Evolutionary conservation across 805 yeast species (phyloP).

Genomic region (Priceomyces fermenticarens): DNA sequence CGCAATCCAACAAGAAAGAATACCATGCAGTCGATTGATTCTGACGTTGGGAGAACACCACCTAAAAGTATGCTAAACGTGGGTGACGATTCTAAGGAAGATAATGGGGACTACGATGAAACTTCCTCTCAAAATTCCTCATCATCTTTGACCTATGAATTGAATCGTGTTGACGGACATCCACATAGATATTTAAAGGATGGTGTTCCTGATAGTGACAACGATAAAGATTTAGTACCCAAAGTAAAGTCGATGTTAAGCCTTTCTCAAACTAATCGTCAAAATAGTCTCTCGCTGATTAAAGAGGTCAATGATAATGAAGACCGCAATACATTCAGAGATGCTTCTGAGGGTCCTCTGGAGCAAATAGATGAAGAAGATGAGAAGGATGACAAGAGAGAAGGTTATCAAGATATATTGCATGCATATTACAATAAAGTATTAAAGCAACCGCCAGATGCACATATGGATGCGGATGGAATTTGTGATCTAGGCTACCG

Average conservation of each 20-base stretch:
- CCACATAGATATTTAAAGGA: neutral
- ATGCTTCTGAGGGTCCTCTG: neutral
- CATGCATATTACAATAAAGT: neutral
- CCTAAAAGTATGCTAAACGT: constrained; percentile 38
- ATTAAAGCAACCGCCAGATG: constrained; percentile 9
- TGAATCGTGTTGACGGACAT: neutral
- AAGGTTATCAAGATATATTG: neutral
- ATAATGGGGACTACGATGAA: constrained; percentile 9
- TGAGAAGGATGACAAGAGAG: neutral
- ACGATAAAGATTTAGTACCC: constrained; percentile 7
- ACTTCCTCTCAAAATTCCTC: constrained; percentile 20
- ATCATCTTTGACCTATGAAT: constrained; percentile 16
- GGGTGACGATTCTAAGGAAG: neutral
- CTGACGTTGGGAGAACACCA: constrained; percentile 18
- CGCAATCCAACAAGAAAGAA: constrained; percentile 31
- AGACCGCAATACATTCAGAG: neutral
- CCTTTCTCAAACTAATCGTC: constrained; percentile 9
- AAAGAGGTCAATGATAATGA: neutral
- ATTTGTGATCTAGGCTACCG: constrained; percentile 41
- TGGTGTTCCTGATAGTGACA: neutral
- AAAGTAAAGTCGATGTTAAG: constrained; percentile 32
- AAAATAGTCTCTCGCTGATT: neutral
- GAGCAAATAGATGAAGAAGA: neutral
- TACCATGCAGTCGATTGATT: constrained; percentile 16
- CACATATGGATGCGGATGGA: constrained; percentile 25